phyloP scores from a whole-genome alignment of 768 basidiomycete genomes.

The Galerina sulciceps region DNA sequence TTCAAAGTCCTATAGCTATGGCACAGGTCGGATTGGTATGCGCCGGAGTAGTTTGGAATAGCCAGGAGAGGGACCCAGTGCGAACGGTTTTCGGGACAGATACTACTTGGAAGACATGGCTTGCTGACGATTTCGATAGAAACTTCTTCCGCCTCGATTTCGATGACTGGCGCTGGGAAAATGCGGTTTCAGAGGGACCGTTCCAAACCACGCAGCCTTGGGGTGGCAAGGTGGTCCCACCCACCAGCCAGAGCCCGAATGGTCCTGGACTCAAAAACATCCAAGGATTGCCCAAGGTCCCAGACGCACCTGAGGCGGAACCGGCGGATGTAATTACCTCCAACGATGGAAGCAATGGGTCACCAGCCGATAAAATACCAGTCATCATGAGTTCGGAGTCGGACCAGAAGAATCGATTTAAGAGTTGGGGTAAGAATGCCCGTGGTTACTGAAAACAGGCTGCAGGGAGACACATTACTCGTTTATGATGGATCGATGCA shows the following conservation, averaged over 20 bases:
- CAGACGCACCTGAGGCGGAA: conserved; percentile 8
- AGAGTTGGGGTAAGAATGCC: too few relatives aligned
- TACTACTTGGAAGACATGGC: conserved; percentile 4
- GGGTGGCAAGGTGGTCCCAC: neutral
- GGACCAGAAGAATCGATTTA: too few relatives aligned
- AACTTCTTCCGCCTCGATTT: neutral
- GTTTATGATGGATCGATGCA: too few relatives aligned
- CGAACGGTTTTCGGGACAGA: conserved; percentile 6
- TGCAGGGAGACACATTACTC: too few relatives aligned
- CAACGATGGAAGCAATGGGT: too few relatives aligned
- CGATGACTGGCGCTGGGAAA: conserved; percentile 1
- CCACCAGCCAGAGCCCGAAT: neutral
- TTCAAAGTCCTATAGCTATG: neutral
- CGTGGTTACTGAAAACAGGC: too few relatives aligned
- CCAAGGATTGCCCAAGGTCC: neutral
- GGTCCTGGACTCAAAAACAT: neutral
- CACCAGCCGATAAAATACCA: too few relatives aligned
- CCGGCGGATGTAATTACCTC: conserved; percentile 4
- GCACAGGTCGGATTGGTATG: neutral
- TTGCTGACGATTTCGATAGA: neutral
- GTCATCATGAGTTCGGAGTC: too few relatives aligned
- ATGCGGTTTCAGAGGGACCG: neutral
- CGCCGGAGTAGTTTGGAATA: conserved; percentile 10
- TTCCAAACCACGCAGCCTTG: neutral
- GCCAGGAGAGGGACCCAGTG: neutral